phyloP scores from a whole-genome alignment of 1,284 basidiomycete species.

The Inonotus hispidus region DNA sequence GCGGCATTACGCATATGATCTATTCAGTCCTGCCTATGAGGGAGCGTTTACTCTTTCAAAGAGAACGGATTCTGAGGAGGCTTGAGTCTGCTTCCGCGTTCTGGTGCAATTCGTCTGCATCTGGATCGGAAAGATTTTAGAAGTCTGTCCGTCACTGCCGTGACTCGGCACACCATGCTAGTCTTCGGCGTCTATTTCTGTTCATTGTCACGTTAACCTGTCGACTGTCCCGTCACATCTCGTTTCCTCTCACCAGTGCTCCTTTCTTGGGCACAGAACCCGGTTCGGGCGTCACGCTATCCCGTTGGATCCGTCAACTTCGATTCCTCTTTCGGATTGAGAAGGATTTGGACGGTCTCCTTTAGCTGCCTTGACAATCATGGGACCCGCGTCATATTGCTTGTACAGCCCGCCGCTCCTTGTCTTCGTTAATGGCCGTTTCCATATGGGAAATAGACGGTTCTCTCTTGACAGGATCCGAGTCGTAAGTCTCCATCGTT shows the following conservation, averaged over 20 bases:
- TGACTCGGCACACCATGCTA: background rate
- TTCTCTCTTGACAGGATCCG: background rate
- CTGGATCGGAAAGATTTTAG: background rate
- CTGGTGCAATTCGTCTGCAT: background rate
- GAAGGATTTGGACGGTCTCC: background rate
- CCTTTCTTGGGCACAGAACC: too few relatives aligned
- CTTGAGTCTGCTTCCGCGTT: background rate
- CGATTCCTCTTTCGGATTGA: too few relatives aligned
- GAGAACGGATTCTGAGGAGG: conserved; percentile 7
- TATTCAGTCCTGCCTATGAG: conserved; percentile 14
- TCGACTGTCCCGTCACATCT: background rate
- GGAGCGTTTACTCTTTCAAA: conserved; percentile 18
- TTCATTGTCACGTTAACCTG: background rate
- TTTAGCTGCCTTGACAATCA: background rate
- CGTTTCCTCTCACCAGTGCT: too few relatives aligned
- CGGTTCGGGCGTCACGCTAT: too few relatives aligned
- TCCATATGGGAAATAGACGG: background rate
- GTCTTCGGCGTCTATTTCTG: background rate
- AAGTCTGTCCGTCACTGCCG: background rate
- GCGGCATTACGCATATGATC: conserved; percentile 33
- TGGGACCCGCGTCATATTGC: background rate
- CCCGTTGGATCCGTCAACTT: too few relatives aligned
- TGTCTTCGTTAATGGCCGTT: background rate
- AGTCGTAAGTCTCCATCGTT: background rate
- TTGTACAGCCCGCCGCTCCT: background rate